phyloP scores from a whole-genome alignment of 164 flowering plant genomes.

The Vitis rotundifolia region DNA sequence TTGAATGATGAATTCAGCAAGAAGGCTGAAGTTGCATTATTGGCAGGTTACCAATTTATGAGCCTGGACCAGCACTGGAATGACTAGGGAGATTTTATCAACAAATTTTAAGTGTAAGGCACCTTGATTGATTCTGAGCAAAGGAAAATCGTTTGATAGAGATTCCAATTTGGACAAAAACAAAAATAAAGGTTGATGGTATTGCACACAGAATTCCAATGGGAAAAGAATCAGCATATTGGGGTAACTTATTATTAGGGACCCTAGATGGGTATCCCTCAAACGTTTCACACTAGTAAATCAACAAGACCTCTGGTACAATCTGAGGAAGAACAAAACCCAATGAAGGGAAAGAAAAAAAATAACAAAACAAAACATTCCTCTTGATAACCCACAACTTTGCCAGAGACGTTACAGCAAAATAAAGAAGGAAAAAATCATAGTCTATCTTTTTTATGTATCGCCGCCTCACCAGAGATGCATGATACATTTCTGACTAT shows the following conservation, averaged over 20 bases:
- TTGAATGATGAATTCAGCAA: too few species aligned
- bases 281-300: slow-evolving; percentile 38
- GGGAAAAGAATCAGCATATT: slow-evolving; percentile 25
- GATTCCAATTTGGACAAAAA: not conserved
- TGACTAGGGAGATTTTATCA: too few species aligned
- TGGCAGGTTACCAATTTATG: too few species aligned
- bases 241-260: slow-evolving; percentile 32
- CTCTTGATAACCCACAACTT: slow-evolving; percentile 20
- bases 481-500: slow-evolving; percentile 43
- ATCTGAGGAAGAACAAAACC: slow-evolving; percentile 27
- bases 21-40: too few species aligned
- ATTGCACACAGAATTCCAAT: slow-evolving; percentile 5
- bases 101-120: too few species aligned
- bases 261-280: slow-evolving; percentile 42
- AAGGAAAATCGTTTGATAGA: not conserved
- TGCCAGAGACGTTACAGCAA: slow-evolving; percentile 25
- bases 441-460: slow-evolving; percentile 24
- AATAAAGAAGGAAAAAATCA: not conserved
- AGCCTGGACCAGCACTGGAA: too few species aligned
- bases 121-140: not conserved
- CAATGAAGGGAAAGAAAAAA: slow-evolving; percentile 3
- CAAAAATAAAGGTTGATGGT: not conserved
- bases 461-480: slow-evolving; percentile 42
- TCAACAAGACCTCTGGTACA: slow-evolving; percentile 31
- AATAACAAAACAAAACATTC: slow-evolving; percentile 12